These are phyloP conservation scores for Protomyces inundatus DNA, from an alignment of 1,139 yeast genomes.

Conservation along the genomic window DNA sequence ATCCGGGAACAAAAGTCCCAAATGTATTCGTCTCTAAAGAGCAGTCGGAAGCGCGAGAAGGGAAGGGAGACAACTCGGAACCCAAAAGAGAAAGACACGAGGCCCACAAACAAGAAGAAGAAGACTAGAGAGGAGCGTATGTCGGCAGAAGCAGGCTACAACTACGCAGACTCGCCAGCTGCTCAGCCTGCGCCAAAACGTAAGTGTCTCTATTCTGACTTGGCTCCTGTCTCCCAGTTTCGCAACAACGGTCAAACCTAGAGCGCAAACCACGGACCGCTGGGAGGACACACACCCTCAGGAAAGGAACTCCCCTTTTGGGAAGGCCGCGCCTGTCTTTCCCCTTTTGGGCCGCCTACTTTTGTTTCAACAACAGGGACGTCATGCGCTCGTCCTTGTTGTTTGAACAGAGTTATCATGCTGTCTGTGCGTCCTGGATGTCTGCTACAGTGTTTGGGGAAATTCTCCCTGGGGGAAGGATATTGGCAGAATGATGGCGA, in stretches of 20 bases:
- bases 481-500: too few species aligned
- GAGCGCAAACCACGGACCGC: too few species aligned
- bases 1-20: too few species aligned
- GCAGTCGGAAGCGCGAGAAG: too few species aligned
- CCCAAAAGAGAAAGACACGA: not conserved
- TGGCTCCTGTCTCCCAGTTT: not conserved
- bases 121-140: not conserved
- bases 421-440: too few species aligned
- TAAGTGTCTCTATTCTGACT: not conserved
- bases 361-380: not conserved
- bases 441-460: too few species aligned
- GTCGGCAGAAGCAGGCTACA: not conserved
- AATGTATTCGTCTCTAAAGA: too few species aligned
- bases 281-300: too few species aligned
- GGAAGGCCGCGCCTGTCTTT: not conserved
- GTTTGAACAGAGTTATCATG: too few species aligned
- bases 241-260: too few species aligned
- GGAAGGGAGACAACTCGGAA: not conserved
- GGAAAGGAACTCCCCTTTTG: not conserved
- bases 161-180: not conserved
- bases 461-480: too few species aligned
- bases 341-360: not conserved
- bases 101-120: not conserved
- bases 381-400: too few species aligned
- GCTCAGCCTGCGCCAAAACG: not conserved